Base-by-base conservation (phyloP, 1,284 basidiomycete genomes). In the Ceratobasidium sp. region DNA sequence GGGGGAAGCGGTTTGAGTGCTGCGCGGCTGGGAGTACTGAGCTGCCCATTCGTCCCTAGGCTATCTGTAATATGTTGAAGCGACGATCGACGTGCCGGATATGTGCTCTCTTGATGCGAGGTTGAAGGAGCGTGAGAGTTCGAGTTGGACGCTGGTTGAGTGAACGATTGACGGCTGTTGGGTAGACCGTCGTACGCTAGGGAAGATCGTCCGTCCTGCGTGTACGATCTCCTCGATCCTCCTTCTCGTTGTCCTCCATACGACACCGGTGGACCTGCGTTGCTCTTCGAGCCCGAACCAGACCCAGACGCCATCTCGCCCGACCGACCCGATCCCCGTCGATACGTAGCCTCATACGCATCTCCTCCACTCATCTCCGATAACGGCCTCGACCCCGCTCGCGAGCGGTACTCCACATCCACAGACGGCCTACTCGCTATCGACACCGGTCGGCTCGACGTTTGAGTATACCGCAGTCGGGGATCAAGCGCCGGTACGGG, bases 361-460 rank as follows among this genome's bases (percentile, higher is more conserved):
- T 62, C 41, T 36, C 63, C 22, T 22, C 24, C 27, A 33, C 36
- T 54, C 29, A 45, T 17, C 19, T 33, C 63, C 29, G 47, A 51
- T 24, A 65, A 31, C 27, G 64, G 57, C 31, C 27, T 17, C n/a
- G 50, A 54, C 29, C 24, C 59, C 24, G 29, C 36, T 50, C 44
- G 73, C 29, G 29, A 22, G 29, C 41, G 31, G 36, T 51, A 9
- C 14, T 67, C 59, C 22, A 17, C 36, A 4, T 41, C 41, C 51
- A 22, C 14, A 41, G 53, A 44, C 45, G 41, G 53, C 45, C 53
- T 11, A 31, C 57, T 45, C 17, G 17, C n/a, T 50, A 36, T 41
- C 36, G 64, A 47, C 59, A 56, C 48, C 71, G 56, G 53, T 45
- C 75, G 41, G 56, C 65, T 73, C 73, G 71, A 71, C 73, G 36